A percentile compares a stretch with the other conserved stretches of the same genome.
Evolutionary conservation across 2,329 filamentous ascomycete genomes (phyloP).

Genomic region (Cercospora janseana): DNA sequence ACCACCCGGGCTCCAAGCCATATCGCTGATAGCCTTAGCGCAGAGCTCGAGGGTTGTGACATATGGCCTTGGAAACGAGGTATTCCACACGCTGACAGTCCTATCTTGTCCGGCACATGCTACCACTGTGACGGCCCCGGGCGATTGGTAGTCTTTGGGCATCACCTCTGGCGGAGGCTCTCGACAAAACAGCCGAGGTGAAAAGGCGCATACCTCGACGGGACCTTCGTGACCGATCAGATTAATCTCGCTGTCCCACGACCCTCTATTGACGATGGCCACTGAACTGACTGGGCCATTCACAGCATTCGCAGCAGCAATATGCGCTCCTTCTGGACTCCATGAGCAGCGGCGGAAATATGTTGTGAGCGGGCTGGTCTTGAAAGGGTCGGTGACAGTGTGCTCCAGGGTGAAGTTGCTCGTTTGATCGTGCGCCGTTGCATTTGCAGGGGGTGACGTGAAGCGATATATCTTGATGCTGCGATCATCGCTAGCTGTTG

Average conservation of each 20-base stretch:
- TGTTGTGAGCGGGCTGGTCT: conserved; percentile 88
- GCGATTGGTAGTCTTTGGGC: conserved; percentile 43
- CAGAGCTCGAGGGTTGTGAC: conserved; percentile 87
- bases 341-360: conserved; percentile 96
- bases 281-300: conserved; percentile 97
- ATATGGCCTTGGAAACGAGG: conserved; percentile 85
- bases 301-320: conserved; percentile 92
- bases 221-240: conserved; percentile 95
- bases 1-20: conserved; percentile 91
- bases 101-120: conserved; percentile 97
- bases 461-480: conserved; percentile 97
- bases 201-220: conserved; percentile 96
- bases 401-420: conserved; percentile 95
- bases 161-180: conserved; percentile 59
- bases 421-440: conserved; percentile 89
- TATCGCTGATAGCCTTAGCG: conserved; percentile 87
- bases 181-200: conserved; percentile 79
- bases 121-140: conserved; percentile 79
- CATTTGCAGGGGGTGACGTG: conserved; percentile 84
- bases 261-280: conserved; percentile 86
- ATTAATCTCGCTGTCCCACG: conserved; percentile 96
- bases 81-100: conserved; percentile 95
- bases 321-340: conserved; percentile 96
- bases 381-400: conserved; percentile 85
- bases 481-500: conserved; percentile 93